Evolutionary conservation across 2,329 filamentous ascomycete species (phyloP).

Genomic region (Drechmeria coniospora): DNA sequence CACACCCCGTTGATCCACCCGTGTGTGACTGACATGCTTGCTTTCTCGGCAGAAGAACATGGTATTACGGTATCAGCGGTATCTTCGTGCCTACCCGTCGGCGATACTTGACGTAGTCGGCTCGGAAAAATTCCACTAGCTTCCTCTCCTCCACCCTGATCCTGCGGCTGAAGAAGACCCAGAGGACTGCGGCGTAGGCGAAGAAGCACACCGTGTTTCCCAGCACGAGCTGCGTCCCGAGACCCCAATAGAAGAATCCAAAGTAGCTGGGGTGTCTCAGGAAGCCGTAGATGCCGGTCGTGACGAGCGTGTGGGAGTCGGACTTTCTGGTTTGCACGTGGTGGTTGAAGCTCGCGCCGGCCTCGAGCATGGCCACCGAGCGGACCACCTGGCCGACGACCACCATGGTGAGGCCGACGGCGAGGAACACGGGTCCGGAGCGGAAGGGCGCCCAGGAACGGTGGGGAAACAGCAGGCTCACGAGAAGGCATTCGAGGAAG

Average conservation of each 20-base stretch:
- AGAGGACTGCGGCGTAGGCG: constrained; percentile 61
- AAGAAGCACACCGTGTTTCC: constrained; percentile 70
- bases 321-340: constrained; percentile 59
- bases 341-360: constrained; percentile 85
- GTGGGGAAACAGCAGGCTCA: constrained; percentile 37
- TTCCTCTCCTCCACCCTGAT: constrained; percentile 67
- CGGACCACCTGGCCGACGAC: constrained; percentile 58
- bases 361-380: constrained; percentile 75
- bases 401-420: constrained; percentile 49
- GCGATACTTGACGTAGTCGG: constrained; percentile 64
- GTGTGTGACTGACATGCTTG: too few relatives aligned
- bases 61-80: constrained; percentile 45
- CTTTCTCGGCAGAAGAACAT: too few relatives aligned
- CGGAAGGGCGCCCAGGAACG: constrained; percentile 30
- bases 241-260: constrained; percentile 95
- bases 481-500: constrained; percentile 54
- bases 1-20: too few relatives aligned
- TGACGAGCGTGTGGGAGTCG: constrained; percentile 64
- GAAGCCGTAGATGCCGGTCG: constrained; percentile 58
- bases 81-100: constrained; percentile 61
- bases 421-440: constrained; percentile 24
- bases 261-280: constrained; percentile 88
- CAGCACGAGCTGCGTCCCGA: constrained; percentile 84
- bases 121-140: constrained; percentile 67
- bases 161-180: constrained; percentile 66